A percentile compares a stretch with the other conserved stretches of the same genome.
Evolutionary conservation across 2,329 filamentous ascomycete species (phyloP).

Genomic region (Apiospora marii): DNA sequence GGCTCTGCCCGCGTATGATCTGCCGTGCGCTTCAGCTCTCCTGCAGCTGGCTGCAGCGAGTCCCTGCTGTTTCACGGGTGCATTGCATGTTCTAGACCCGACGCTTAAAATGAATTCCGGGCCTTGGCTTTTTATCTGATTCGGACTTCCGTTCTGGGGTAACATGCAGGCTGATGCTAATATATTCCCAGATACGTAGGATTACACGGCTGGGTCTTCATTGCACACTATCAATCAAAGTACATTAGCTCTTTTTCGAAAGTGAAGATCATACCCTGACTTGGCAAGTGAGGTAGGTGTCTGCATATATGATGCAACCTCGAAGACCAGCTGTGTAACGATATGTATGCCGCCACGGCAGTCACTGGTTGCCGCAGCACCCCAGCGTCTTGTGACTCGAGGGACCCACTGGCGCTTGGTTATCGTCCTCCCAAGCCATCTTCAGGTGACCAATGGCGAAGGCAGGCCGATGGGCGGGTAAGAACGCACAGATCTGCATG

Average conservation of each 20-base stretch:
- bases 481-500: not conserved
- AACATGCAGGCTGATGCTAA: not conserved
- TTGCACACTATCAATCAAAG: not conserved
- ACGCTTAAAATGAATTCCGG: not conserved
- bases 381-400: not conserved
- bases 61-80: not conserved
- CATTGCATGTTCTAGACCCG: not conserved
- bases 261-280: not conserved
- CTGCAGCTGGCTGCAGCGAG: not conserved
- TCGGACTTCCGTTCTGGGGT: not conserved
- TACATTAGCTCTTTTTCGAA: not conserved
- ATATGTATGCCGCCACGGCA: not conserved
- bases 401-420: not conserved
- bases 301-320: not conserved
- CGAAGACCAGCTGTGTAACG: not conserved
- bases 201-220: not conserved
- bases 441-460: not conserved
- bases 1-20: constrained; percentile 4
- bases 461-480: not conserved
- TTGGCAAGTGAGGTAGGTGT: not conserved
- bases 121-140: not conserved
- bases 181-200: no score
- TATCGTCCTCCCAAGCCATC: not conserved
- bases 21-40: not conserved
- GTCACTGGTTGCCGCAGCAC: not conserved